These are phyloP conservation scores for Lasiosphaeria ovina DNA, from an alignment of 495 filamentous ascomycete species.

Conservation along the genomic window DNA sequence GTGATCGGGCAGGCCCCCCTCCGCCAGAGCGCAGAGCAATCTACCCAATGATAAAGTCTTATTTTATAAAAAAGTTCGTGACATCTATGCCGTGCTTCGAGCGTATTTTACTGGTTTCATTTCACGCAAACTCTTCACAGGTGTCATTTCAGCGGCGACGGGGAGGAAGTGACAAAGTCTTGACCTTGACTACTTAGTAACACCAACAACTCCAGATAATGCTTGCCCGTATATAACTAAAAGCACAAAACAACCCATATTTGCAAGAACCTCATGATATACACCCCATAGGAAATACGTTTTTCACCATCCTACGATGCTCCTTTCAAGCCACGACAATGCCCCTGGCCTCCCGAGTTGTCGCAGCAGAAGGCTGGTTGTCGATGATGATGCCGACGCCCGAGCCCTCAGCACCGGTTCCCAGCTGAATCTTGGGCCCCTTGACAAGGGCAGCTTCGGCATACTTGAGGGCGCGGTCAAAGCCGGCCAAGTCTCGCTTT, in stretches of 20 bases:
- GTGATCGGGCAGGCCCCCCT: too few relatives aligned
- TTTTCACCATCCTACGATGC: not conserved
- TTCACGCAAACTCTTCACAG: too few relatives aligned
- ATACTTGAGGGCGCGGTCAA: constrained; percentile 46
- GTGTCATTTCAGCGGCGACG: too few relatives aligned
- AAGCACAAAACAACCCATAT: not conserved
- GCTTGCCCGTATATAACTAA: not conserved
- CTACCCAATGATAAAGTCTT: too few relatives aligned
- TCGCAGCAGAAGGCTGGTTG: constrained; percentile 28
- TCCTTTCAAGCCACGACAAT: constrained; percentile 1
- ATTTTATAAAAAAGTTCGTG: too few relatives aligned
- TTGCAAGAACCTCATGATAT: not conserved
- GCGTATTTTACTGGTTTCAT: too few relatives aligned
- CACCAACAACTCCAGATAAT: too few relatives aligned
- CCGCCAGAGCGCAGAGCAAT: too few relatives aligned
- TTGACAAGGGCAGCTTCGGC: constrained; percentile 45
- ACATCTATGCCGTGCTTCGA: too few relatives aligned
- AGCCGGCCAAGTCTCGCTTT: constrained; percentile 43
- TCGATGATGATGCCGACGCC: constrained; percentile 50
- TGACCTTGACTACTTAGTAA: too few relatives aligned
- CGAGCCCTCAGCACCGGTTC: constrained; percentile 42
- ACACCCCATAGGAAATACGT: not conserved
- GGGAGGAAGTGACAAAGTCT: too few relatives aligned
- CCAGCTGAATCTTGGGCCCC: constrained; percentile 42
- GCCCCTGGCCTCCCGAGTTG: not conserved